Percentiles rank a stretch among this genome's conserved stretches.
These are phyloP conservation scores for Xylariales sp. DNA, from an alignment of 2,329 filamentous ascomycete species.

Conservation along the genomic window DNA sequence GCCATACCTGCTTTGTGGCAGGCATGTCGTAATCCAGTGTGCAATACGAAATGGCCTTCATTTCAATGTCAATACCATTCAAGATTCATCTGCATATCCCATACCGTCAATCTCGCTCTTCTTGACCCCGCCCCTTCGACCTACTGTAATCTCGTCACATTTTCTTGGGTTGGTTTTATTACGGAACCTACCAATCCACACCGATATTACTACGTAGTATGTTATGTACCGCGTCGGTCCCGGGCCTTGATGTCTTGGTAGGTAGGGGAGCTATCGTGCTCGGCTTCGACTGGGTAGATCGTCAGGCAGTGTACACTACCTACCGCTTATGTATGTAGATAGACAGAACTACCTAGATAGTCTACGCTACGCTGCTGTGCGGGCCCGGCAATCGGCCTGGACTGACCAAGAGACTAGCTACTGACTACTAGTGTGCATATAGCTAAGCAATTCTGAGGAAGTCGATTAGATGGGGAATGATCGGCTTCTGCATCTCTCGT, in stretches of 20 bases:
- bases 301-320: too few relatives aligned
- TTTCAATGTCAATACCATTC: background rate
- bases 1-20: conserved; percentile 5
- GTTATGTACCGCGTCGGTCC: too few relatives aligned
- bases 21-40: conserved; percentile 6
- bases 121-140: background rate
- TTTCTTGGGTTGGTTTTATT: background rate
- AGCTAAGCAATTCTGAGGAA: conserved; percentile 8
- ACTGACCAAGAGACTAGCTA: background rate
- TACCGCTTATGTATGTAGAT: too few relatives aligned
- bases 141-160: background rate
- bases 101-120: background rate
- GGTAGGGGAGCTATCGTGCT: background rate
- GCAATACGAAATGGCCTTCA: background rate
- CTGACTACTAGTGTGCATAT: too few relatives aligned
- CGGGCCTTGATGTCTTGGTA: background rate
- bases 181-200: background rate
- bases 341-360: too few relatives aligned
- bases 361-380: too few relatives aligned
- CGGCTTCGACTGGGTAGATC: background rate
- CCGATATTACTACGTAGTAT: background rate
- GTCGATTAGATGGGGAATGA: conserved; percentile 9
- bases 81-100: background rate
- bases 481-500: conserved; percentile 13
- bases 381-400: conserved; percentile 21